Evolutionary conservation across 1,139 yeast genomes (phyloP), one percentile per base, ranked within the genome.

Genomic region (Hansenula lynferdii): DNA sequence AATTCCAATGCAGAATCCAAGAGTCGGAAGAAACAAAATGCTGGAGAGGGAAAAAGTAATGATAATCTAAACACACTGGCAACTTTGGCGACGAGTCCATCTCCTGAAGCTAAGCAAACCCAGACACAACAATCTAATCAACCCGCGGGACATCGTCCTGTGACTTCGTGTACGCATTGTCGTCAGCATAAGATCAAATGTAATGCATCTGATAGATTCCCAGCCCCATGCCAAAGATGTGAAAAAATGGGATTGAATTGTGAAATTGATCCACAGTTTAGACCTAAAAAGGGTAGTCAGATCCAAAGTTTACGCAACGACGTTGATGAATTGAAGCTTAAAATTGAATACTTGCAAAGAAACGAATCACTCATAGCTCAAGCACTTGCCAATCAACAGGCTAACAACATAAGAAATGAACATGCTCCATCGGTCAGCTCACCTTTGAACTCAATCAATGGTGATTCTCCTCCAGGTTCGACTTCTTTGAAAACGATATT

Each of bases 161-260:
- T 89, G 2, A 85, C 96, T 0, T 84, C 95, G 4, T 90, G 97
- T 57, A 85, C 96, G 0, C 94, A 87, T 55, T 90, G 97, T 58
- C 78, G 97, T 39, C 97, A 90, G 57, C 97, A 89, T 58, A 90
- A 90, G 61, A 87, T 89, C 62, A 85, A 84, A 55, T 90, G 97
- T 62, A 86, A 90, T 56, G 97, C 97, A 0, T 75, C 86, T 4
- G 92, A 85, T 20, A 79, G 82, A 44, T 84, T 75, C 50, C 97
- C 97, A 2, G 69, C 70, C 11, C 86, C 96, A 0, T 90, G 97
- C 59, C 75, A 82, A 24, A 64, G 96, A 42, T 90, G 97, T 61
- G 82, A 78, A 35, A 70, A 83, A 53, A 83, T 85, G 85, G 81
- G 79, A 3, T 68, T 89, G 31, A 75, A 73, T 43, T 90, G 97